These are phyloP conservation scores for Nemania sp. DNA, from an alignment of 2,329 filamentous ascomycete species.

Conservation along the genomic window DNA sequence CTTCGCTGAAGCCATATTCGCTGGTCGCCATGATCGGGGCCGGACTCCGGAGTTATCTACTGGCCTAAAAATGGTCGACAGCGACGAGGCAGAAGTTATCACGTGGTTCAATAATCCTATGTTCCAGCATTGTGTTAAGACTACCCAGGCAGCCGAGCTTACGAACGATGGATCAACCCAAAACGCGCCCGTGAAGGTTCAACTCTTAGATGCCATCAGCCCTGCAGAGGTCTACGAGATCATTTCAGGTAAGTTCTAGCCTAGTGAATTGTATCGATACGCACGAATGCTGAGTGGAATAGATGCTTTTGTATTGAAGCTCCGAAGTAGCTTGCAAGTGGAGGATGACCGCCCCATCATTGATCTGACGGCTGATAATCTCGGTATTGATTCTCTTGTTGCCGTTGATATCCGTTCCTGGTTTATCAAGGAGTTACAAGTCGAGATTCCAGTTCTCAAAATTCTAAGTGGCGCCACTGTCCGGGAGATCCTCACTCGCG, in stretches of 20 bases:
- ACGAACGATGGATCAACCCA: background rate
- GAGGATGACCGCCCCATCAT: conserved; percentile 30
- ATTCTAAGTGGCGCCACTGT: conserved; percentile 43
- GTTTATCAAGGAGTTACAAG: conserved; percentile 59
- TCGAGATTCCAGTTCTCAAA: conserved; percentile 61
- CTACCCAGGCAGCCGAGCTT: background rate
- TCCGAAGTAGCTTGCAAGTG: conserved; percentile 23
- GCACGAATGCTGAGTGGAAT: background rate
- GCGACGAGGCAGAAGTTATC: background rate
- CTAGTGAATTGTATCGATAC: background rate
- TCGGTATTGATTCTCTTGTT: conserved; percentile 49
- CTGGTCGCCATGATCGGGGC: conserved; percentile 22
- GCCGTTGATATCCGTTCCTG: conserved; percentile 58
- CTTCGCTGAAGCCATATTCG: conserved; percentile 40
- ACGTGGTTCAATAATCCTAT: conserved; percentile 27
- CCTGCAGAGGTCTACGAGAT: conserved; percentile 20
- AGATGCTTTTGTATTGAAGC: conserved; percentile 32
- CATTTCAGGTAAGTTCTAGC: conserved; percentile 9
- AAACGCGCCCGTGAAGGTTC: conserved; percentile 13
- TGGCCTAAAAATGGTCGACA: conserved; percentile 29
- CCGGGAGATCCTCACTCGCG: conserved; percentile 21
- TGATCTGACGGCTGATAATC: conserved; percentile 33
- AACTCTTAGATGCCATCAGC: conserved; percentile 19
- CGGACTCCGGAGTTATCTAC: conserved; percentile 28
- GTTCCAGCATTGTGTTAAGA: conserved; percentile 21